Base-by-base conservation (phyloP, 2,329 filamentous ascomycete genomes). In the Pseudocercospora fuligena region DNA sequence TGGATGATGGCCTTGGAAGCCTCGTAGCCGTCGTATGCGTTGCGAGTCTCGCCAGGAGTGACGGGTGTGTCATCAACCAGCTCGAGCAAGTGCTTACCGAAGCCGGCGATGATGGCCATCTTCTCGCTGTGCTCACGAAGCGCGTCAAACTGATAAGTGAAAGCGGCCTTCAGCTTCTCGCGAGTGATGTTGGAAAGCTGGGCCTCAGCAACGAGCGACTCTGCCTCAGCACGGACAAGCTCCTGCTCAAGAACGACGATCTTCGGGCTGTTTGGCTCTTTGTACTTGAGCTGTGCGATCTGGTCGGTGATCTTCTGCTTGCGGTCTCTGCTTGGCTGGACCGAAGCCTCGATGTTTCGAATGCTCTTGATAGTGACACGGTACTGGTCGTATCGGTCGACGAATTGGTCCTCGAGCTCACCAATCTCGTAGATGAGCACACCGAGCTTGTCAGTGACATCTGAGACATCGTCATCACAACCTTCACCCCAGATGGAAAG, bases 281-380 rank as follows among this genome's bases (percentile, higher is more conserved):
- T 99, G 89, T 98, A 99, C 83, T 99, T 99, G 76, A 99, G 88
- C 81, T 98, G 94, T 60, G 95, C 94, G 75, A 99, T 99, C 79
- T 98, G 93, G 79, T 99, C 95, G 75, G 93, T 97, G 78, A 99
- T 98, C 84, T 98, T 99, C 81, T 98, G 94, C 85, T 99, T 99
- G 81, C 95, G 92, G 82, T 99, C 95, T 83, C 95, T 89, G 85
- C 94, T 97, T 64, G 95, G 95, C 83, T 99, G 95, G 60, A 99
- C 95, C 23, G 94, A 98, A 66, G 94, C 94, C 82, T 99, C 95
- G 72, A 99, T 99, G 83, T 99, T 99, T 76, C 95, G 92, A 77
- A 99, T 97, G 80, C 93, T 97, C 90, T 99, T 99, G 83, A 99
- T 97, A 62, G 95, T 99, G 65, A 99, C 92, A 78, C 95, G 93